These are phyloP conservation scores for Penicillium mononematosum DNA, from an alignment of 495 filamentous ascomycete genomes.

Conservation along the genomic window DNA sequence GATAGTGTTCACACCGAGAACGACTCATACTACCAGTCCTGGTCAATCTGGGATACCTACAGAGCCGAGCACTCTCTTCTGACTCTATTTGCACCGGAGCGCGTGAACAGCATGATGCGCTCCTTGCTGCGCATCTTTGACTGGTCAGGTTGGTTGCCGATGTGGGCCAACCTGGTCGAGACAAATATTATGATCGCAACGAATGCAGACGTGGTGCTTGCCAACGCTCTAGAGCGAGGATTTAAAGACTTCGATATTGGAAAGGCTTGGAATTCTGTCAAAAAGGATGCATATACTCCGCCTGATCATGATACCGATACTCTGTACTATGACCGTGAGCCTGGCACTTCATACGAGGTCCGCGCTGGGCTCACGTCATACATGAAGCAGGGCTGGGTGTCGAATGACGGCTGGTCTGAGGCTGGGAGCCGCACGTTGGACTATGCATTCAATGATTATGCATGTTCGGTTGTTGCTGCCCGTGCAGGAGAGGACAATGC, in stretches of 20 bases:
- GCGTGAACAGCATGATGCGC: constrained; percentile 33
- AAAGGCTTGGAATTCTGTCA: constrained; percentile 27
- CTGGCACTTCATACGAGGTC: constrained; percentile 24
- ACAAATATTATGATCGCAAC: constrained; percentile 35
- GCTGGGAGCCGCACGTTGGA: constrained; percentile 29
- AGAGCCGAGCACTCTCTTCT: constrained; percentile 28
- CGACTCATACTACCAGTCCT: constrained; percentile 33
- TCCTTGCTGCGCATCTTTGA: constrained; percentile 28
- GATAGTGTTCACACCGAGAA: constrained; percentile 21
- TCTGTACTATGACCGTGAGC: constrained; percentile 31
- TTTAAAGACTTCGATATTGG: constrained; percentile 23
- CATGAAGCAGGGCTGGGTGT: constrained; percentile 30
- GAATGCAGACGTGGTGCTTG: constrained; percentile 29
- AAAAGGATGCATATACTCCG: constrained; percentile 27
- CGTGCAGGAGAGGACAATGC: constrained; percentile 17
- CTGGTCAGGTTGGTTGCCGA: constrained; percentile 29
- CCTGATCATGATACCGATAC: constrained; percentile 23
- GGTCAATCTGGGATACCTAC: constrained; percentile 35
- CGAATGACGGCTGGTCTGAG: constrained; percentile 31
- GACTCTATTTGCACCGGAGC: constrained; percentile 27
- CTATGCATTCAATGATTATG: constrained; percentile 30
- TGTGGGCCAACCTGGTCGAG: constrained; percentile 32
- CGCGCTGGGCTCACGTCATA: constrained; percentile 29
- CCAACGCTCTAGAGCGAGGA: constrained; percentile 29
- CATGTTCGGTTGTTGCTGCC: constrained; percentile 23